These are phyloP conservation scores for Cicer yamashitae DNA, from an alignment of 306 rosid genomes.

Conservation along the genomic window DNA sequence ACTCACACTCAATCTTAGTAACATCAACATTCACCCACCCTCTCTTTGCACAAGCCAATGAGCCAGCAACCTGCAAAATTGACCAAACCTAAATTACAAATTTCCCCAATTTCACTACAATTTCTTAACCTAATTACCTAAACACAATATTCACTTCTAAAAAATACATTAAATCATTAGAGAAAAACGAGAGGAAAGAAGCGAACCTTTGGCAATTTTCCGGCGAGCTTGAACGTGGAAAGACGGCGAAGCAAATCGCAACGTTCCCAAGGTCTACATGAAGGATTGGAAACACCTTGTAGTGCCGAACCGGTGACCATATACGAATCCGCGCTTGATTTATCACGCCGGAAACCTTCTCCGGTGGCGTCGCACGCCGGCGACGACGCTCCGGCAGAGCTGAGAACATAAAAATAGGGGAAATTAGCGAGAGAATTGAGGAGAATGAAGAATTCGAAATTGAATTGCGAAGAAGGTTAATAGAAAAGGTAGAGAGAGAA, in stretches of 20 bases:
- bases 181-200: background rate
- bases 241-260: conserved; percentile 94
- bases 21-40: conserved; percentile 89
- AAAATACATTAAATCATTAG: background rate
- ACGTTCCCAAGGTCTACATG: conserved; percentile 95
- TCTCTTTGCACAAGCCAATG: conserved; percentile 86
- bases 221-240: conserved; percentile 83
- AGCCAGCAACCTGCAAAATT: conserved; percentile 56
- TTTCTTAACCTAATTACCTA: background rate
- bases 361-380: conserved; percentile 64
- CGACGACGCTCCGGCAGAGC: conserved; percentile 96
- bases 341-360: conserved; percentile 60
- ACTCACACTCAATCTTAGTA: conserved; percentile 80
- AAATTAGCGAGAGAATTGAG: background rate
- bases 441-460: background rate
- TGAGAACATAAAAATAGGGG: conserved; percentile 33
- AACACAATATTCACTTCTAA: conserved; percentile 12
- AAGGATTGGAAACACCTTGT: conserved; percentile 60
- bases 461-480: background rate
- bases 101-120: background rate
- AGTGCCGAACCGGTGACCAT: conserved; percentile 64
- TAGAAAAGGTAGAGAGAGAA: background rate
- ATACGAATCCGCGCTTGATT: conserved; percentile 74
- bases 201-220: conserved; percentile 87
- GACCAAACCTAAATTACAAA: conserved; percentile 1